phyloP scores from a whole-genome alignment of 257 asterid genomes.

The Penstemon newberryi region DNA sequence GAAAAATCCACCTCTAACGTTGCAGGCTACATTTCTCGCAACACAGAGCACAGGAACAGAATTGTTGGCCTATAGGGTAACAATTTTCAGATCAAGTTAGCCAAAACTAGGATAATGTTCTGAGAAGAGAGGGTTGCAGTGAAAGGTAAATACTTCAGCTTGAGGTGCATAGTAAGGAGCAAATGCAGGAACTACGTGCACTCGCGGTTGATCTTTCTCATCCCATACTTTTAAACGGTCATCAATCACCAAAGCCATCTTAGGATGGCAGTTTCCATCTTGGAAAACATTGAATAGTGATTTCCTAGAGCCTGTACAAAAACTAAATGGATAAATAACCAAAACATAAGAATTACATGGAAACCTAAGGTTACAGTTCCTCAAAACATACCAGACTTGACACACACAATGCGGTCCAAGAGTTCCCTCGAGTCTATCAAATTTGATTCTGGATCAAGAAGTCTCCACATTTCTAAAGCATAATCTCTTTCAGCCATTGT shows the following conservation, averaged over 20 bases:
- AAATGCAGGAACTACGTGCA: constrained; percentile 97
- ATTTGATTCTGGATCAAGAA: constrained; percentile 93
- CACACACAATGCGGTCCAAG: constrained; percentile 86
- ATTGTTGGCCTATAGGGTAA: constrained; percentile 66
- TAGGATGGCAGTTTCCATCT: constrained; percentile 86
- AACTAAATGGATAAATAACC: constrained; percentile 5
- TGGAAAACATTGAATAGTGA: constrained; percentile 89
- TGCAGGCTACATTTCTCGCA: constrained; percentile 98
- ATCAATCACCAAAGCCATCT: constrained; percentile 96
- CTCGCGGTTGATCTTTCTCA: constrained; percentile 94
- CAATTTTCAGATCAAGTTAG: constrained; percentile 26
- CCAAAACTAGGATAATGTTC: constrained; percentile 16
- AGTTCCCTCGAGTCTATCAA: constrained; percentile 71
- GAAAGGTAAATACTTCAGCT: constrained; percentile 70
- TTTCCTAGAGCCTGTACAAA: constrained; percentile 64
- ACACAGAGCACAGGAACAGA: constrained; percentile 87
- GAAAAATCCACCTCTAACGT: constrained; percentile 93
- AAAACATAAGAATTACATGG: constrained; percentile 15
- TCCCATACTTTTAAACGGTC: constrained; percentile 99
- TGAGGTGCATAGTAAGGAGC: constrained; percentile 97
- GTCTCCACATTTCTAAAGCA: constrained; percentile 99
- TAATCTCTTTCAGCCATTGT: constrained; percentile 99
- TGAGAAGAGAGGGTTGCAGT: constrained; percentile 10
- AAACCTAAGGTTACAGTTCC: constrained; percentile 18
- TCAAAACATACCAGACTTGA: constrained; percentile 74